Evolutionary conservation across 1,139 yeast genomes (phyloP).

Genomic region (Hanseniaspora gamundiae): DNA sequence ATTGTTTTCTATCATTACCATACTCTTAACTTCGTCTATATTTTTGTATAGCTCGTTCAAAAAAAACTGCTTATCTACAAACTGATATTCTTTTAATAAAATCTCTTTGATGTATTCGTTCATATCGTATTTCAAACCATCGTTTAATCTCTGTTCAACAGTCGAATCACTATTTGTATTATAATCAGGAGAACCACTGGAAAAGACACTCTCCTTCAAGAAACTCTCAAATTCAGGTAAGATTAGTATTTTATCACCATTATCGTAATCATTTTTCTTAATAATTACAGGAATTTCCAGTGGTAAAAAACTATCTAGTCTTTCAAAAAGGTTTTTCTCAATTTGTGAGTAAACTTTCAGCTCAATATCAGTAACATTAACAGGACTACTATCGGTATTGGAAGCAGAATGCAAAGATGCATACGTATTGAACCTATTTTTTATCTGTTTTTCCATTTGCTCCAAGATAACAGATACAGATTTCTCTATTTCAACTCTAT

Average conservation of each 20-base stretch:
- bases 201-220: constrained; percentile 13
- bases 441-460: constrained; percentile 23
- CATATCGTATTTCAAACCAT: constrained; percentile 16
- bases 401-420: constrained; percentile 9
- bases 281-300: constrained; percentile 22
- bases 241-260: not conserved
- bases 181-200: too few species aligned
- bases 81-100: constrained; percentile 21
- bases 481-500: constrained; percentile 19
- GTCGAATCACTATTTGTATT: constrained; percentile 14
- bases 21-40: not conserved
- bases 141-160: constrained; percentile 1
- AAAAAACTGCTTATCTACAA: constrained; percentile 19
- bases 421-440: constrained; percentile 18
- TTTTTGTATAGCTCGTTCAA: constrained; percentile 17
- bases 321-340: constrained; percentile 9
- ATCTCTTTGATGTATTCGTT: constrained; percentile 21
- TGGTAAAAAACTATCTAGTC: constrained; percentile 16
- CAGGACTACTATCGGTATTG: not conserved
- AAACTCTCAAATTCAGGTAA: not conserved
- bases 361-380: constrained; percentile 8
- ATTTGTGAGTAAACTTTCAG: constrained; percentile 11
- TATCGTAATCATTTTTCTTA: not conserved
- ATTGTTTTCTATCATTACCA: not conserved
- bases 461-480: constrained; percentile 19